Evolutionary conservation across 1,284 basidiomycete species (phyloP).

Genomic region (Trichosporon sp.): DNA sequence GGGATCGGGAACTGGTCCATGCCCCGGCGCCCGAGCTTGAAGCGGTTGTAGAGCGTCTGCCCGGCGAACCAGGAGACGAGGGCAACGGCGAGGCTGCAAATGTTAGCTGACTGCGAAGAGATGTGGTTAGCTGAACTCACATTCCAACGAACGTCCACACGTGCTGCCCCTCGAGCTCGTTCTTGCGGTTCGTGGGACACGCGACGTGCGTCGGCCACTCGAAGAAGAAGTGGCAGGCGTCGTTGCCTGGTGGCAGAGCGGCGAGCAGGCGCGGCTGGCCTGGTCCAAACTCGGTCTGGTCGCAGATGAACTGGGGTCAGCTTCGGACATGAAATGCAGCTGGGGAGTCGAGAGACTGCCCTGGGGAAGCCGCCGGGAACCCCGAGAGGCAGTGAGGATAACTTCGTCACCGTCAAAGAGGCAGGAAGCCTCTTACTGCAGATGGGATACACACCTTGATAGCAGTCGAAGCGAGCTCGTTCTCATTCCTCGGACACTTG

Average conservation of each 20-base stretch:
- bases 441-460: constrained; percentile 32
- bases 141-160: constrained; percentile 31
- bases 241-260: constrained; percentile 34
- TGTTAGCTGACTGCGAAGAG: neutral
- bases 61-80: constrained; percentile 43
- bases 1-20: constrained; percentile 39
- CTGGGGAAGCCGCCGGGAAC: too few relatives aligned
- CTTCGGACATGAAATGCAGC: too few relatives aligned
- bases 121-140: constrained; percentile 24
- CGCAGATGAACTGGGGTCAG: constrained; percentile 40
- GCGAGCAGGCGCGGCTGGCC: constrained; percentile 41
- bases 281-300: constrained; percentile 35
- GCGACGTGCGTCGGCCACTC: constrained; percentile 48
- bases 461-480: constrained; percentile 32
- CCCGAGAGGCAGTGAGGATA: too few relatives aligned
- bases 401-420: too few relatives aligned
- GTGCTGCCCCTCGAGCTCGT: constrained; percentile 28
- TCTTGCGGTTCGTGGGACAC: constrained; percentile 38
- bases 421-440: too few relatives aligned
- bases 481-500: constrained; percentile 32
- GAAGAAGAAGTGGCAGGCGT: constrained; percentile 46
- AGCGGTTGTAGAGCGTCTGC: constrained; percentile 45
- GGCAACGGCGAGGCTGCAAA: constrained; percentile 35
- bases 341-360: too few relatives aligned
- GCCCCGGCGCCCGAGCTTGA: constrained; percentile 40